phyloP scores from a whole-genome alignment of 768 basidiomycete genomes.

The Neoboletus brunneissimus region DNA sequence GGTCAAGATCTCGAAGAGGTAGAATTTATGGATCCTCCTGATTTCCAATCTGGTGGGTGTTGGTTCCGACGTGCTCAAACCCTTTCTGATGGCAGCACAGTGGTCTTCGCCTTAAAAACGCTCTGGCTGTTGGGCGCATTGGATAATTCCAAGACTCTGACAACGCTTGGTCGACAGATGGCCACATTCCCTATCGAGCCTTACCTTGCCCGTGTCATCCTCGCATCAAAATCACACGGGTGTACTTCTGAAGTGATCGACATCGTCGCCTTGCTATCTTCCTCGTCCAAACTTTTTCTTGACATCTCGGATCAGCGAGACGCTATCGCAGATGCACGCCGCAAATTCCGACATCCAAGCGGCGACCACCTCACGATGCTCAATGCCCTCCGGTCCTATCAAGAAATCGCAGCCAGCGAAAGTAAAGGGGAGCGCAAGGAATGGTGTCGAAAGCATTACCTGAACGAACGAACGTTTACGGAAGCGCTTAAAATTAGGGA shows the following conservation, averaged over 20 bases:
- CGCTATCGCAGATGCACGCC: slow-evolving; percentile 61
- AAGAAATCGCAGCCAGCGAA: slow-evolving; percentile 56
- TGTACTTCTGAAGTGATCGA: slow-evolving; percentile 81
- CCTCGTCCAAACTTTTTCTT: slow-evolving; percentile 78
- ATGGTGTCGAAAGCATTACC: slow-evolving; percentile 83
- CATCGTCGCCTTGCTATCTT: slow-evolving; percentile 80
- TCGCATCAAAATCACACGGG: slow-evolving; percentile 69
- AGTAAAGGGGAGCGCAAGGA: slow-evolving; percentile 49
- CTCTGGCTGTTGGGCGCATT: slow-evolving; percentile 83
- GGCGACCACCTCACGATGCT: slow-evolving; percentile 93
- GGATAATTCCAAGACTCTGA: slow-evolving; percentile 61
- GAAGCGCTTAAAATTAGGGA: slow-evolving; percentile 78
- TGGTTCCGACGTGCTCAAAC: too few species aligned
- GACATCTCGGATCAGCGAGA: slow-evolving; percentile 77
- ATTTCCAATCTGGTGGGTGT: slow-evolving; percentile 66
- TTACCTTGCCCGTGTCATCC: slow-evolving; percentile 67
- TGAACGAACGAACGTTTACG: slow-evolving; percentile 78
- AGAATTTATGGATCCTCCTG: slow-evolving; percentile 88
- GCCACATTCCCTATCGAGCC: slow-evolving; percentile 93
- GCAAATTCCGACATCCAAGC: slow-evolving; percentile 75
- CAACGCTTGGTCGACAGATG: slow-evolving; percentile 77
- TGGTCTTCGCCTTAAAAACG: slow-evolving; percentile 60
- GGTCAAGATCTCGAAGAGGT: slow-evolving; percentile 77
- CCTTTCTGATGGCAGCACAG: slow-evolving; percentile 32
- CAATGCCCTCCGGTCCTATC: slow-evolving; percentile 80